Conservation (phyloP, 2,329 filamentous ascomycete genomes). For the Phoma herbarum region DNA sequence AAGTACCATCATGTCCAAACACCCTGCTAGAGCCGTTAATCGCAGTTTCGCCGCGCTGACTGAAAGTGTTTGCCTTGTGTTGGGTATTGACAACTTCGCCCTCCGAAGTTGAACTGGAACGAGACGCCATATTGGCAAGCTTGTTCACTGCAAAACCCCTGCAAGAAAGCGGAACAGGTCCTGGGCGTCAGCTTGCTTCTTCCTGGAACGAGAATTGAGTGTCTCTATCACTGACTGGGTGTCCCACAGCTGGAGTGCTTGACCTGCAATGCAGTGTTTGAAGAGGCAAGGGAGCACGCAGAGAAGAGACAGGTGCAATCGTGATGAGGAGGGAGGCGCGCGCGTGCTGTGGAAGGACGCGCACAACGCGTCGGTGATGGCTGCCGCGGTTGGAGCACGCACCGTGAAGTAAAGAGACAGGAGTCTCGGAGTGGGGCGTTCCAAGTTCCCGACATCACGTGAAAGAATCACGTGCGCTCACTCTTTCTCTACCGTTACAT, state of each 20-base stretch:
- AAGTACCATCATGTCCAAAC: slow-evolving; percentile 41
- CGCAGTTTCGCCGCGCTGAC: slow-evolving; percentile 38
- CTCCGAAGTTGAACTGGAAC: slow-evolving; percentile 41
- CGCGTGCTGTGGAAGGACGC: slow-evolving; percentile 17
- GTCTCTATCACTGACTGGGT: slow-evolving; percentile 50
- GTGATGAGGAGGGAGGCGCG: slow-evolving; percentile 20
- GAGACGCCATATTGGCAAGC: slow-evolving; percentile 35
- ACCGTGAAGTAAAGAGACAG: slow-evolving; percentile 9
- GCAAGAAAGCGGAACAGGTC: slow-evolving; percentile 22
- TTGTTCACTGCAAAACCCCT: slow-evolving; percentile 20
- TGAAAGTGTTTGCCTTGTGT: slow-evolving; percentile 49
- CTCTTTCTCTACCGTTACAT: background rate
- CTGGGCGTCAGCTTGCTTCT: slow-evolving; percentile 46
- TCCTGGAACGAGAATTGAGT: slow-evolving; percentile 35
- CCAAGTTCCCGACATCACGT: slow-evolving; percentile 4
- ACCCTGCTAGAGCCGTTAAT: slow-evolving; percentile 49
- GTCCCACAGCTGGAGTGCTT: slow-evolving; percentile 39
- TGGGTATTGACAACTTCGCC: slow-evolving; percentile 40
- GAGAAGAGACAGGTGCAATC: slow-evolving; percentile 37
- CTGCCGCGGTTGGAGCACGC: slow-evolving; percentile 16
- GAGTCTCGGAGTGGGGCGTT: slow-evolving; percentile 13
- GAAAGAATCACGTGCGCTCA: background rate
- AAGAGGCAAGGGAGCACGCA: slow-evolving; percentile 40
- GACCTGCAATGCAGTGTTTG: slow-evolving; percentile 33
- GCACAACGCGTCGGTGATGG: slow-evolving; percentile 25